Base-by-base conservation (phyloP, 1,284 basidiomycete species). In the Naganishia liquefaciens region DNA sequence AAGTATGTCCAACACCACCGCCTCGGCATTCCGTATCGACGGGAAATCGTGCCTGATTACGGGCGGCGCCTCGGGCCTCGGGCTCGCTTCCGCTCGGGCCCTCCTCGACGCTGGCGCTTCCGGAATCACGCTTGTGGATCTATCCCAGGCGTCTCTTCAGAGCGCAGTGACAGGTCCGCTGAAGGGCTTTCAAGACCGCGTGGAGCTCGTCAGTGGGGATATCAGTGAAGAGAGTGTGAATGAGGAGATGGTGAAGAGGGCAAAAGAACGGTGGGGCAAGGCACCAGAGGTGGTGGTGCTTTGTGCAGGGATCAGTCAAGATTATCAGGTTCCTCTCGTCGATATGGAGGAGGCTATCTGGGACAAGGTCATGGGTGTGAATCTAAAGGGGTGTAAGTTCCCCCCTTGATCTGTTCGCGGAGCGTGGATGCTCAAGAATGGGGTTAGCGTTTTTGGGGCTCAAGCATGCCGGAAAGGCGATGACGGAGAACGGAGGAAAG, bases 401-500 rank as follows among this genome's bases (percentile, higher is more conserved):
- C 5, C 15, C 30, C n/a, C 27, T 19, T 43, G 11, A 6, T 3
- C 39, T n/a, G 21, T n/a, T 28, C 13, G 3, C 9, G 27, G 30
- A 28, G 25, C 11, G 52, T 21, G 37, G 2, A 37, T n/a, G 33
- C 15, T 54, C 21, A 23, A 21, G 7, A 1, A 25, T 13, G 11
- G 33, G 4, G 33, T 1, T 54, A 70, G 73, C 69, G 11, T 73
- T 70, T 50, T 47, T 73, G 30, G 73, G 73, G 3, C 15, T 72
- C 23, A 69, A 72, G 62, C 62, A 71, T 39, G 68, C 62, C 5
- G 44, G 70, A 4, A 61, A 33, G 15, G 71, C 64, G 1, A 73
- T 74, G 66, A 54, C 72, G 4, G 60, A 46, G 2, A 68, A 64
- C 0, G 54, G 69, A 9, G 70, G 70, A 10, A 63, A 68, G 49